These are phyloP conservation scores for Herpotrichia juniperi DNA, from an alignment of 2,329 filamentous ascomycete genomes.

Conservation along the genomic window DNA sequence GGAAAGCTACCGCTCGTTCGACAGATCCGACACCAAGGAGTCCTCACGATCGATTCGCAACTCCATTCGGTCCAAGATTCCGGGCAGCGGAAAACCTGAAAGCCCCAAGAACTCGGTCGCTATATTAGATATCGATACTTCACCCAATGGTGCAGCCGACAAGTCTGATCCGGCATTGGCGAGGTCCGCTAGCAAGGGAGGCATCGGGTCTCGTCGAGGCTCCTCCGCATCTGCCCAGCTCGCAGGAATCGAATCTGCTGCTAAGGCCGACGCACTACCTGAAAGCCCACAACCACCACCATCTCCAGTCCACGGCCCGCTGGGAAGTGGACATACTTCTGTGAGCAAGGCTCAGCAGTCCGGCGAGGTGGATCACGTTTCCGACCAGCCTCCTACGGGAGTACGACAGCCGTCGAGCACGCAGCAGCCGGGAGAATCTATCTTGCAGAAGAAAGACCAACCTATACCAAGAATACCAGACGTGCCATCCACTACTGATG, in stretches of 20 bases:
- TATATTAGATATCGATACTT: constrained; percentile 55
- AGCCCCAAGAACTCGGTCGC: constrained; percentile 79
- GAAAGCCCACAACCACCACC: constrained; percentile 65
- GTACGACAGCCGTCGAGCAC: constrained; percentile 58
- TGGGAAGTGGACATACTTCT: constrained; percentile 76
- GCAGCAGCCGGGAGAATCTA: constrained; percentile 84
- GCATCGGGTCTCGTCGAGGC: constrained; percentile 40
- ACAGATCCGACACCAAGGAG: constrained; percentile 90
- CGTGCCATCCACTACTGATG: constrained; percentile 55
- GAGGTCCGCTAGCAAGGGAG: constrained; percentile 66
- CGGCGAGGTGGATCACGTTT: constrained; percentile 93
- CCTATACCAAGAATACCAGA: constrained; percentile 67
- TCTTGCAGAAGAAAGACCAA: constrained; percentile 81
- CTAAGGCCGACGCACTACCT: constrained; percentile 37
- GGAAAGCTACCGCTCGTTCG: constrained; percentile 80
- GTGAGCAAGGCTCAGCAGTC: constrained; percentile 80
- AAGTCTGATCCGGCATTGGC: constrained; percentile 78
- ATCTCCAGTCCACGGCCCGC: constrained; percentile 81
- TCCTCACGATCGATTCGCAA: constrained; percentile 85
- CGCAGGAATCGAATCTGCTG: constrained; percentile 40
- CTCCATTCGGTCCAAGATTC: constrained; percentile 86
- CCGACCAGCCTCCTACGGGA: constrained; percentile 82
- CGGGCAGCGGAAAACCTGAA: constrained; percentile 72
- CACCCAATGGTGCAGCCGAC: constrained; percentile 61
- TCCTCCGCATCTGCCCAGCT: constrained; percentile 51